These are phyloP conservation scores for Fomes fomentarius DNA, from an alignment of 1,284 basidiomycete species.

Conservation along the genomic window DNA sequence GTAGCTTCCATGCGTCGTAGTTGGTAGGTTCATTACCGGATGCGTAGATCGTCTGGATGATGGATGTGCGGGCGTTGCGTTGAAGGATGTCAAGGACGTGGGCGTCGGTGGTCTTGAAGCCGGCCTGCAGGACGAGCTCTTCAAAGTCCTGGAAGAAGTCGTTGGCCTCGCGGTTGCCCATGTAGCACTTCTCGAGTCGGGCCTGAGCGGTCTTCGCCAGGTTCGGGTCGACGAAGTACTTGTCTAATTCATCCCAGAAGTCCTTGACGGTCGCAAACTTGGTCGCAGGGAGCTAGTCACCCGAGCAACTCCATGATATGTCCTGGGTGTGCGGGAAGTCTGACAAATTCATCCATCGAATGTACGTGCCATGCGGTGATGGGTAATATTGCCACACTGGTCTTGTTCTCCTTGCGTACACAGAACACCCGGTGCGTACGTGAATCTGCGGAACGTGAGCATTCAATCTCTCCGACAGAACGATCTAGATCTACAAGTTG, in stretches of 20 bases:
- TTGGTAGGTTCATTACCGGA: neutral
- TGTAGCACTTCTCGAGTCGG: neutral
- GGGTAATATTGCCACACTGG: too few species aligned
- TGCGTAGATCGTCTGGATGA: conserved; percentile 1
- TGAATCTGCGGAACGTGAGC: too few species aligned
- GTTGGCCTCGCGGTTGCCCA: neutral
- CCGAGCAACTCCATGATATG: too few species aligned
- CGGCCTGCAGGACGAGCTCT: neutral
- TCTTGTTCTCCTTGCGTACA: too few species aligned
- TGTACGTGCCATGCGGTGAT: too few species aligned
- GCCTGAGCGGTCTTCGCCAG: neutral
- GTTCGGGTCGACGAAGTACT: conserved; percentile 6
- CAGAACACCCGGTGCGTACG: too few species aligned
- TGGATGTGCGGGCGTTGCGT: neutral
- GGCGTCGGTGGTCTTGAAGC: neutral
- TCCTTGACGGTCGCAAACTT: too few species aligned
- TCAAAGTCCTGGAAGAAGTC: conserved; percentile 10
- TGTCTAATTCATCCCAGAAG: conserved; percentile 10
- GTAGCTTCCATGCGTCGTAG: conserved; percentile 7
- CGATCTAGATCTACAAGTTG: too few species aligned
- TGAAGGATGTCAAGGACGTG: conserved; percentile 6
- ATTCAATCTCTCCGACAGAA: too few species aligned
- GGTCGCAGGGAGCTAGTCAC: too few species aligned
- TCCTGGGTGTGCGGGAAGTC: too few species aligned
- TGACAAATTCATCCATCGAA: too few species aligned